Evolutionary conservation across 75 land plant species (phyloP).

Genomic region (Selaginella tamariscina): DNA sequence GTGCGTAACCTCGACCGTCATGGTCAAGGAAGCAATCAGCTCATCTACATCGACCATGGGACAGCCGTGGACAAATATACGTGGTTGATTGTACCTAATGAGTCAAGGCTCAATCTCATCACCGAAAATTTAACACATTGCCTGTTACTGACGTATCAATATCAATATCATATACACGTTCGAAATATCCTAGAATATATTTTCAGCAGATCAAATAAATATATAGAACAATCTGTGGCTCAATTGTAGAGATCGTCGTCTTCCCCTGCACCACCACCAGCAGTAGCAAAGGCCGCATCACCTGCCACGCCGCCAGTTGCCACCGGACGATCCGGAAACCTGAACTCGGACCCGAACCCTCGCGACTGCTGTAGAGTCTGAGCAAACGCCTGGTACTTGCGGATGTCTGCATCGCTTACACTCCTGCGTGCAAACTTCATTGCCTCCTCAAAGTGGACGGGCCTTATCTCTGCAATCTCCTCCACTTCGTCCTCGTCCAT

Average conservation of each 20-base stretch:
- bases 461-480: slow-evolving; percentile 54
- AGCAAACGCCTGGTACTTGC: slow-evolving; percentile 79
- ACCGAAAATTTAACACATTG: too few relatives aligned
- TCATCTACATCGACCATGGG: too few relatives aligned
- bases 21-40: too few relatives aligned
- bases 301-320: slow-evolving; percentile 22
- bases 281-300: slow-evolving; percentile 29
- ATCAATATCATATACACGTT: too few relatives aligned
- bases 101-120: too few relatives aligned
- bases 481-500: slow-evolving; percentile 63
- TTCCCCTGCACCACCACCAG: slow-evolving; percentile 29
- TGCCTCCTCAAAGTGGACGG: slow-evolving; percentile 70
- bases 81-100: too few relatives aligned
- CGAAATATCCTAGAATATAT: too few relatives aligned
- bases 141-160: too few relatives aligned
- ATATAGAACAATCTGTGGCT: background rate
- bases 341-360: slow-evolving; percentile 70
- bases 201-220: too few relatives aligned
- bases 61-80: too few relatives aligned
- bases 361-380: slow-evolving; percentile 80
- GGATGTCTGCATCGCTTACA: slow-evolving; percentile 80
- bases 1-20: too few relatives aligned
- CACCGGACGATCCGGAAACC: slow-evolving; percentile 42
- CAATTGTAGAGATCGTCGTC: slow-evolving; percentile 53
- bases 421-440: slow-evolving; percentile 82